Evolutionary conservation across 148 eudicot genomes (phyloP), one percentile per base, ranked within the genome.

Genomic region (Vaccinium vitisidaea): DNA sequence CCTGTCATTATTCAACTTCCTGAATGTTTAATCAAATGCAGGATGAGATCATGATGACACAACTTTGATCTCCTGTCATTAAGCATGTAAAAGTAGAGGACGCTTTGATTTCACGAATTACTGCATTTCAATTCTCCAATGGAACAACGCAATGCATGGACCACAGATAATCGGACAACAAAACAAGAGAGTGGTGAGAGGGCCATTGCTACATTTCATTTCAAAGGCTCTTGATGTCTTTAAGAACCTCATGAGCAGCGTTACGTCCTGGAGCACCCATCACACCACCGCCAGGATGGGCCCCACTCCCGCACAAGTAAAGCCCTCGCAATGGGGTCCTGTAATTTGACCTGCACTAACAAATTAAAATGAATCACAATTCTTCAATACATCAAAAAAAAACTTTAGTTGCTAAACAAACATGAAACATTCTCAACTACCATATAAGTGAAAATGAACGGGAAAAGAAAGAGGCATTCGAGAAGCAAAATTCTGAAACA

Each of bases 281-380:
- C 73, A 97, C 99, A 32, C 98, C 99, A 4, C 99, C 99, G 36
- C 99, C 98, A 16, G 99, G 99, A 87, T 97, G 99, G 39, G 98
- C 85, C 75, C 99, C 99, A 36, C 96, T 93, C 67, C 99, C 99
- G 75, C 99, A 95, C 85, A 97, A 81, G 87, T 97, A 97, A 69
- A 97, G 83, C 39, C 99, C 99, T 87, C 32, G 82, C n/a, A 97
- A 19, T 11, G 98, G 98, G 23, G 98, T 95, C 86, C 90, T 89
- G 87, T 97, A 91, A 83, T 89, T 93, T 71, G 99, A 94, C 98
- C 99, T 97, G 89, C 81, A 70, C 9, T 80, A 19, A 71, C 19
- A 80, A 43, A 18, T 56, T 55, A 56, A 56, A 58, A 58, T 36
- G 39, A 54, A 32, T 32, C 1, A 49, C n/a, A 73, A 30, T 6